Base-by-base conservation (phyloP, 1,284 basidiomycete species). In the Megacollybia platyphylla region DNA sequence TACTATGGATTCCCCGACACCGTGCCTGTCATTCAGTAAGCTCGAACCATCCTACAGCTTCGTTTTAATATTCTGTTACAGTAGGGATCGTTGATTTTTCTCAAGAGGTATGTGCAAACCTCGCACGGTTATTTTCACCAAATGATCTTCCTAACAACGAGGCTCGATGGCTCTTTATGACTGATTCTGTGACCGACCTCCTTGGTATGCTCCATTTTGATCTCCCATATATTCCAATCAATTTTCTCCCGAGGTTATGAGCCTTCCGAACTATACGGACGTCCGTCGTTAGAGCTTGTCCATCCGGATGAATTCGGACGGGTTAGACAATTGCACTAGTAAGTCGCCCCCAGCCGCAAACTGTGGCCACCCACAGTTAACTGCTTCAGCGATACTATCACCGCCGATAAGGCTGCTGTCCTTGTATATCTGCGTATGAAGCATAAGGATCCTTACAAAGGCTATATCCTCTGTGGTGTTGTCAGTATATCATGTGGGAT, bases 81-180 rank as follows among this genome's bases (percentile, higher is more conserved):
- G 80, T 84, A 47, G 78, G 75, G 7, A 83, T 84, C 50, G 74
- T 82, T 28, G 80, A 85, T 57, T 84, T 85, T 57, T 76, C 77
- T 10, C 70, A 79, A 59, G 66, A 81, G 57, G 80, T 80, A 55
- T 52, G 58, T 44, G 28, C 46, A 20, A 24, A 24, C 20, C 20
- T 24, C 20, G 20, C 20, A 24, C 20, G 20, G 20, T 24, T 24
- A 24, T 24, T 24, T 24, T 24, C 20, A 24, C 20, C 20, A 24
- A 4, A 24, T 24, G 42, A 41, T 45, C 41, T 48, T 44, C 39
- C 43, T 37, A 42, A 39, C 39, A 42, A 18, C 20, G 49, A 83
- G 81, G 83, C 76, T 29, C 67, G 62, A 56, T 84, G 81, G 79
- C 57, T 82, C 5, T 85, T 77, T 52, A 65, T 76, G 56, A 78